Conservation (phyloP, 140 eudicot species). For the Cichorium intybus region DNA sequence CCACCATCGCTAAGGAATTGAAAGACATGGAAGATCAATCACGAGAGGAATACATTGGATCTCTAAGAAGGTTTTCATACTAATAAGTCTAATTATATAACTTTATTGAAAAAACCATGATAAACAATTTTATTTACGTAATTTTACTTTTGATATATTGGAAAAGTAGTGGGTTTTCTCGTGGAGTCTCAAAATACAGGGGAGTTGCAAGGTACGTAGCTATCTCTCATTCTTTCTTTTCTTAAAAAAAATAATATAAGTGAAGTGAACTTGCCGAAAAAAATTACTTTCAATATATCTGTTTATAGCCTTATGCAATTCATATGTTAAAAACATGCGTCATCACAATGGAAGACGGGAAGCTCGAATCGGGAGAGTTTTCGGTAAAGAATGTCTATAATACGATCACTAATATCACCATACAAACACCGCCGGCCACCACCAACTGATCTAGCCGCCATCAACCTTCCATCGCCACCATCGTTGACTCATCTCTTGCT, state of each 20-base stretch:
- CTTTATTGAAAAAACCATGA: not conserved
- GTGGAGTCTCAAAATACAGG: slow-evolving; percentile 87
- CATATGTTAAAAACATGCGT: slow-evolving; percentile 36
- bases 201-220: slow-evolving; percentile 90
- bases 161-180: slow-evolving; percentile 87
- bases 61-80: slow-evolving; percentile 57
- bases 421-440: too few relatives aligned
- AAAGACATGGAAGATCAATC: slow-evolving; percentile 75
- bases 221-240: not conserved
- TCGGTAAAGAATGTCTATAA: slow-evolving; percentile 83
- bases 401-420: too few relatives aligned
- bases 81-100: not conserved
- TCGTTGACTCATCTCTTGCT: too few relatives aligned
- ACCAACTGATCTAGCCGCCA: too few relatives aligned
- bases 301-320: not conserved
- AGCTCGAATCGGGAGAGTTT: slow-evolving; percentile 83
- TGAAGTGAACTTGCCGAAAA: not conserved
- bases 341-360: slow-evolving; percentile 94
- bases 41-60: slow-evolving; percentile 85
- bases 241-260: not conserved
- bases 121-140: too few relatives aligned
- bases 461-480: too few relatives aligned
- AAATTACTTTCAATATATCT: not conserved
- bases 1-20: slow-evolving; percentile 61
- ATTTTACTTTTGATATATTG: slow-evolving; percentile 26